phyloP scores from a whole-genome alignment of 345 rosid species.

The Physaria fendleri region DNA sequence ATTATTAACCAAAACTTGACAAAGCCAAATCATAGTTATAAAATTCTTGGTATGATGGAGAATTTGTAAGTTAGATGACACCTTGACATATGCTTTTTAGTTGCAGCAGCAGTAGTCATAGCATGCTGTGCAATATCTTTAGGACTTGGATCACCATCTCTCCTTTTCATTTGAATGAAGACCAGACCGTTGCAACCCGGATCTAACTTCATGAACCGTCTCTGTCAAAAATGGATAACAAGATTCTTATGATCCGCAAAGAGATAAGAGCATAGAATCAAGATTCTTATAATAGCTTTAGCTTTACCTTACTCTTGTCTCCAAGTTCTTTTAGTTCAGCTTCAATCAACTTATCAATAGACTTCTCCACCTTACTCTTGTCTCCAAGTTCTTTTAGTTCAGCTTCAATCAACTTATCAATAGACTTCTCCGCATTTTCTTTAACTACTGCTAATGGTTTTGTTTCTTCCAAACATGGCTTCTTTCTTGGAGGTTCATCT shows the following conservation, averaged over 20 bases:
- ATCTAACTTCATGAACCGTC: constrained; percentile 77
- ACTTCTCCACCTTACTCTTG: constrained; percentile 61
- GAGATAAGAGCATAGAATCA: background rate
- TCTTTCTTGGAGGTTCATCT: constrained; percentile 61
- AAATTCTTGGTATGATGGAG: background rate
- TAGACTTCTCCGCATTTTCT: constrained; percentile 51
- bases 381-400: constrained; percentile 90
- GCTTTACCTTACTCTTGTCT: constrained; percentile 73
- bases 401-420: constrained; percentile 90
- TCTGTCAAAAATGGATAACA: constrained; percentile 30
- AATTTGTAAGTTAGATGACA: constrained; percentile 20
- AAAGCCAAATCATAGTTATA: background rate
- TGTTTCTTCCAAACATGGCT: constrained; percentile 53
- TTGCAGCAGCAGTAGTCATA: constrained; percentile 77
- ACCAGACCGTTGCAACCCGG: constrained; percentile 88
- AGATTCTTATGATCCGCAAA: constrained; percentile 1
- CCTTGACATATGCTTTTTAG: constrained; percentile 95
- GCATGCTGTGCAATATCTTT: constrained; percentile 77
- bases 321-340: constrained; percentile 89
- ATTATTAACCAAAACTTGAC: background rate
- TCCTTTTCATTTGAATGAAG: constrained; percentile 87
- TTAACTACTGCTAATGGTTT: constrained; percentile 29
- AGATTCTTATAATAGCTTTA: background rate
- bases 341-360: constrained; percentile 87
- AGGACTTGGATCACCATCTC: constrained; percentile 76